Evolutionary conservation across 352 stramenopile species (phyloP).

Genomic region (Phytophthora colocasiae): DNA sequence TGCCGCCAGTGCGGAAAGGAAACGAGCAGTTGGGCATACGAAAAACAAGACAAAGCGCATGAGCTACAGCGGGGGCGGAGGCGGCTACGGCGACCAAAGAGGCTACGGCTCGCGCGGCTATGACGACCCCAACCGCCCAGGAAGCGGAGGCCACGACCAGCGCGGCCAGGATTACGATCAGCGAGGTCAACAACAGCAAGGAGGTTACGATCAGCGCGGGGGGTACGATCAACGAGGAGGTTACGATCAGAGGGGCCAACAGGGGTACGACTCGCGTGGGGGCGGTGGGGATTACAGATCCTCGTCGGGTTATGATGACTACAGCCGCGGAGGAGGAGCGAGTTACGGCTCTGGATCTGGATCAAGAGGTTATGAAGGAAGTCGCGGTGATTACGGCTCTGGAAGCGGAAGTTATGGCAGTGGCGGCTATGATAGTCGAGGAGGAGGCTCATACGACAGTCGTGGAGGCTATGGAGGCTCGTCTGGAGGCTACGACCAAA

Average conservation of each 20-base stretch:
- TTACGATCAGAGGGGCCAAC: constrained; percentile 16
- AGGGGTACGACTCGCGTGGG: constrained; percentile 41
- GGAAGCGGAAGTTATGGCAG: constrained; percentile 8
- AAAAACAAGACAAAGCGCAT: constrained; percentile 31
- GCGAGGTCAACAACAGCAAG: constrained; percentile 12
- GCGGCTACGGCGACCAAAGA: constrained; percentile 38
- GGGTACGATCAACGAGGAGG: constrained; percentile 41
- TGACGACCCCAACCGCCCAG: constrained; percentile 28
- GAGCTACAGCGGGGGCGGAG: constrained; percentile 58
- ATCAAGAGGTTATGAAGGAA: constrained; percentile 24
- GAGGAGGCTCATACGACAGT: constrained; percentile 16
- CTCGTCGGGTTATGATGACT: constrained; percentile 38
- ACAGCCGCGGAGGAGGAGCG: constrained; percentile 30
- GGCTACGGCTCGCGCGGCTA: constrained; percentile 29
- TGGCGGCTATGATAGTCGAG: constrained; percentile 33
- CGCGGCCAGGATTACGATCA: constrained; percentile 17
- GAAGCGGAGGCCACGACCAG: constrained; percentile 16
- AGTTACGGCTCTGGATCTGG: constrained; percentile 26
- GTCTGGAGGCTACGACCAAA: constrained; percentile 32
- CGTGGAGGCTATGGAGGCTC: constrained; percentile 21
- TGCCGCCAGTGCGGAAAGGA: background rate
- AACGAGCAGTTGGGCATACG: constrained; percentile 8
- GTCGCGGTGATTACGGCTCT: constrained; percentile 28
- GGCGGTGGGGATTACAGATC: constrained; percentile 30
- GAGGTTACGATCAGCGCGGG: constrained; percentile 26